Evolutionary conservation across 2,329 filamentous ascomycete species (phyloP).

Genomic region (Aschersonia sp.): DNA sequence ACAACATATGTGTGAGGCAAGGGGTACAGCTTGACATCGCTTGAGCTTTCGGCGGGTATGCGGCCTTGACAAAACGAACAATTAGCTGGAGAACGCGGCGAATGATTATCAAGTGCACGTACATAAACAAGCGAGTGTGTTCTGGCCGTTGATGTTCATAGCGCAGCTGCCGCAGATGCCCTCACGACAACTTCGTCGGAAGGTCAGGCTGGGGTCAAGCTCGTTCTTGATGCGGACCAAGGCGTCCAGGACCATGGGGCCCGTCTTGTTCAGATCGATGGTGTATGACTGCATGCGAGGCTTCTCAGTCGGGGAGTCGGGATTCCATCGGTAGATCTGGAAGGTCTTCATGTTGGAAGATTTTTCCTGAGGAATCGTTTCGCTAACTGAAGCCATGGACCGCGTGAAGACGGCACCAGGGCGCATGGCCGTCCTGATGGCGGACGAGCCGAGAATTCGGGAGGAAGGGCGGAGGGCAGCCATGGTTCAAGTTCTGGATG

Average conservation of each 20-base stretch:
- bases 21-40: constrained; percentile 90
- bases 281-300: constrained; percentile 91
- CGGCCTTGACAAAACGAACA: constrained; percentile 46
- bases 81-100: neutral
- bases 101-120: constrained; percentile 26
- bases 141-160: constrained; percentile 99
- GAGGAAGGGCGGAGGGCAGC: constrained; percentile 45
- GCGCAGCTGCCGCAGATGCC: constrained; percentile 97
- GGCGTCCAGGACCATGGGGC: constrained; percentile 95
- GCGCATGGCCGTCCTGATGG: constrained; percentile 23
- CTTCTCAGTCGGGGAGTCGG: constrained; percentile 82
- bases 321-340: constrained; percentile 98
- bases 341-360: constrained; percentile 78
- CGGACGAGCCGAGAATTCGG: constrained; percentile 31
- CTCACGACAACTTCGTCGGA: constrained; percentile 90
- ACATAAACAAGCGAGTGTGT: constrained; percentile 96
- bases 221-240: constrained; percentile 99
- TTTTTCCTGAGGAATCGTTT: constrained; percentile 46
- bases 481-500: constrained; percentile 23
- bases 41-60: constrained; percentile 68
- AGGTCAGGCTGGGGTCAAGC: constrained; percentile 89
- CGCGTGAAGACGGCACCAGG: constrained; percentile 29
- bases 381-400: constrained; percentile 39
- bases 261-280: constrained; percentile 95
- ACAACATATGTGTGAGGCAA: constrained; percentile 97